Conservation (phyloP, 2,329 filamentous ascomycete species). For the Penicillium fuscoglaucum region DNA sequence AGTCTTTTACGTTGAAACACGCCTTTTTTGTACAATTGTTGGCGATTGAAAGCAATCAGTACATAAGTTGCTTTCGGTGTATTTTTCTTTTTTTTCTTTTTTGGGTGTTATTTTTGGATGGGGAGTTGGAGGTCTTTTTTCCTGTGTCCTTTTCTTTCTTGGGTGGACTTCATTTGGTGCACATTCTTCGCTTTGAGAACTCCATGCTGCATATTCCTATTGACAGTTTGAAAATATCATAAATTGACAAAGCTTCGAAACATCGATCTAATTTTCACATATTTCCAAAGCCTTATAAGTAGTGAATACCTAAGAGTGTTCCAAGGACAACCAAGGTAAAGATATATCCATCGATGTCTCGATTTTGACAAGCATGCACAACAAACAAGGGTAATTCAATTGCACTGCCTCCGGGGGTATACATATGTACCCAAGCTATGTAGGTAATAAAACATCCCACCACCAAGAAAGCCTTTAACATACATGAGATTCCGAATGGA, state of each 20-base stretch:
- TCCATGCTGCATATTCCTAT: background rate
- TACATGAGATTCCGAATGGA: background rate
- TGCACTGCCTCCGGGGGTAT: conserved; percentile 15
- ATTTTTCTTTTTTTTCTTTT: background rate
- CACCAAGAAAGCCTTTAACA: conserved; percentile 10
- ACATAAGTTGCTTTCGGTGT: conserved; percentile 8
- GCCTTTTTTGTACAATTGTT: conserved; percentile 3
- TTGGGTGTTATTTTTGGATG: background rate
- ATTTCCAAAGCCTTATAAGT: background rate
- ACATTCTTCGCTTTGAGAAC: background rate
- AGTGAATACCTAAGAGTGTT: background rate
- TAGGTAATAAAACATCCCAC: conserved; percentile 6
- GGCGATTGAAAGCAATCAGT: background rate
- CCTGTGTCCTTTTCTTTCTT: background rate
- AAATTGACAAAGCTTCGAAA: background rate
- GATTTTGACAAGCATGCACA: background rate
- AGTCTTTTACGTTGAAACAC: conserved; percentile 3
- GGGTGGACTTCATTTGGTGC: background rate
- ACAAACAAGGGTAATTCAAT: conserved; percentile 6
- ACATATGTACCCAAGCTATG: conserved; percentile 9
- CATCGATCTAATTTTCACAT: background rate
- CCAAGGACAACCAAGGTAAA: background rate
- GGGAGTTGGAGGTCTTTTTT: background rate
- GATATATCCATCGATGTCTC: background rate
- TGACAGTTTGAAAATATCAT: background rate